Evolutionary conservation across 805 yeast genomes (phyloP).

Genomic region (Teunomyces stri): DNA sequence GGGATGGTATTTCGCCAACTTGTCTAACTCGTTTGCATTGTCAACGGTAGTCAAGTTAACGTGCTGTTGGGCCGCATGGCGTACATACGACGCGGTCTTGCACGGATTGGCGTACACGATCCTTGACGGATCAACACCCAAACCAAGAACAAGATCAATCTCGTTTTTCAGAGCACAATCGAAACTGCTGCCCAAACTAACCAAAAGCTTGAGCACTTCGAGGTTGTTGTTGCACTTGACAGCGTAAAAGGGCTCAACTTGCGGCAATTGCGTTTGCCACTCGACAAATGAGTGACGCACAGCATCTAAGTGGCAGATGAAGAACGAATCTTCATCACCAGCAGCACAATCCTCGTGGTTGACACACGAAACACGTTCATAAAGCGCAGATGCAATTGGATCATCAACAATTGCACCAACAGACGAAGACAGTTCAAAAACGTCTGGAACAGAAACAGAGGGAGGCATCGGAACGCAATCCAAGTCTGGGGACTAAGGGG

Average conservation of each 20-base stretch:
- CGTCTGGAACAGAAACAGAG: slow-evolving; percentile 6
- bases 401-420: too few relatives aligned
- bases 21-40: slow-evolving; percentile 78
- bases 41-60: slow-evolving; percentile 85
- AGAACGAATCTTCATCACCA: slow-evolving; percentile 84
- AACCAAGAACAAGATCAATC: slow-evolving; percentile 59
- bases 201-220: slow-evolving; percentile 55
- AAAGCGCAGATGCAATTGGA: slow-evolving; percentile 28
- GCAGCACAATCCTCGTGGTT: slow-evolving; percentile 61
- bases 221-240: slow-evolving; percentile 87
- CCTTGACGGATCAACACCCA: slow-evolving; percentile 63
- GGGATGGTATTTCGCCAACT: slow-evolving; percentile 68
- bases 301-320: slow-evolving; percentile 80
- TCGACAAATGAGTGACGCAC: slow-evolving; percentile 56
- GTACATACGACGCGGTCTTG: slow-evolving; percentile 77
- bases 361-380: slow-evolving; percentile 39
- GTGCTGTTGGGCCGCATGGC: slow-evolving; percentile 57
- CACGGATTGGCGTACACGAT: slow-evolving; percentile 94
- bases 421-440: neutral
- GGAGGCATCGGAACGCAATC: slow-evolving; percentile 17
- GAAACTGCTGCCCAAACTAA: slow-evolving; percentile 66
- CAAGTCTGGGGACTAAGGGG: slow-evolving; percentile 3
- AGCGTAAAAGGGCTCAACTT: slow-evolving; percentile 86
- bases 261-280: slow-evolving; percentile 68
- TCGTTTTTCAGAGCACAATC: slow-evolving; percentile 93